Base-by-base conservation (phyloP, 768 basidiomycete genomes). In the Boletellus ananas region DNA sequence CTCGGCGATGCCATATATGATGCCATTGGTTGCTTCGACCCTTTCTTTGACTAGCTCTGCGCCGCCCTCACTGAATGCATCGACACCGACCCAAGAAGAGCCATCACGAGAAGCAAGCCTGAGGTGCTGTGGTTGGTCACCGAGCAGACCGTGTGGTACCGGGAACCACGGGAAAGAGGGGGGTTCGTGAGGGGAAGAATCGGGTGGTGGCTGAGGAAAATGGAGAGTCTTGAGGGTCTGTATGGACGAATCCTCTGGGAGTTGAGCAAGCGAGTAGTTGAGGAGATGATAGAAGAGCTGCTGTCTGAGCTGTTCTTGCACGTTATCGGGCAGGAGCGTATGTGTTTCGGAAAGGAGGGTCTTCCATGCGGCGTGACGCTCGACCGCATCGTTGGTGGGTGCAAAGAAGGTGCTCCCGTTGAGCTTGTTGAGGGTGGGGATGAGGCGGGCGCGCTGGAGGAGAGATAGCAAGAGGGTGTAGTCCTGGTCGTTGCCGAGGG, bases 201-300 rank as follows among this genome's bases (percentile, higher is more conserved):
- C 78, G n/a, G 76, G 58, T 4, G 73, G 70, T 34, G 68, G 69
- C 25, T 74, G 78, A n/a, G 91, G 90, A 62, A 76, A 93, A 60
- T 84, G 84, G 6, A 92, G 72, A 2, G 90, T 92, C 53, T 76
- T 54, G 55, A 79, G 75, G 10, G 74, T 72, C 36, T 70, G 58
- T 6, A 51, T 64, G 10, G 72, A 64, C 18, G 70, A 58, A 10
- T 72, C 61, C 27, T 77, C 68, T 25, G 81, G 74, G 14, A 74
- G 50, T 21, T 66, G 58, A 17, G 76, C 59, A 27, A 96, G 64
- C 6, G 87, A 81, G 65, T 83, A 83, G 68, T 98, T 96, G 57
- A 98, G 75, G 39, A 97, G 70, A 68, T 98, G 96, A 66, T 98
- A 98, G 61, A 97, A 85, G 45, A 99, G 77, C 61, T 94, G 87